Conservation (phyloP, 257 asterid genomes). For the Ligustrum vulgare region DNA sequence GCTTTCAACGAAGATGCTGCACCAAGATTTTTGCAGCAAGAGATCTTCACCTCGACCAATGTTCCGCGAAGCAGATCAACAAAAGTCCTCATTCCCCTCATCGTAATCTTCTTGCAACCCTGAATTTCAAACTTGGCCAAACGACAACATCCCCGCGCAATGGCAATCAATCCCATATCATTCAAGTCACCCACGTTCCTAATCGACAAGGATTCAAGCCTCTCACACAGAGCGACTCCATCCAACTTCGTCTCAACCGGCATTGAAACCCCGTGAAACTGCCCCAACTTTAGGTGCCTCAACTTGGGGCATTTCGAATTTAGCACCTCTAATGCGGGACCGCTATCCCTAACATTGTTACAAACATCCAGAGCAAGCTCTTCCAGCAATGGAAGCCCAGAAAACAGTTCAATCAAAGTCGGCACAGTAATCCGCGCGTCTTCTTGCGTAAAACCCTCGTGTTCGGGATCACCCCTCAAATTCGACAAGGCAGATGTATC, state of each 20-base stretch:
- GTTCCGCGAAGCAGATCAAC: conserved; percentile 56
- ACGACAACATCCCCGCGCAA: conserved; percentile 81
- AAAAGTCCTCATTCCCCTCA: conserved; percentile 80
- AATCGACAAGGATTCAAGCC: conserved; percentile 68
- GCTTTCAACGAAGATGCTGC: conserved; percentile 65
- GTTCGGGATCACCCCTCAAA: conserved; percentile 52
- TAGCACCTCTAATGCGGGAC: conserved; percentile 80
- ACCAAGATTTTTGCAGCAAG: conserved; percentile 77
- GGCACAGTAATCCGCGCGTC: conserved; percentile 58
- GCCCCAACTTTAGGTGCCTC: conserved; percentile 72
- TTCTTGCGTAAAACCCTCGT: conserved; percentile 56
- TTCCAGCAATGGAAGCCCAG: conserved; percentile 69
- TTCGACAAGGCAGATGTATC: conserved; percentile 58
- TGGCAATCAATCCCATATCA: conserved; percentile 91
- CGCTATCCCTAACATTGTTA: conserved; percentile 67
- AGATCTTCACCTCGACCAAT: conserved; percentile 70
- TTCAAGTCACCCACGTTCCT: conserved; percentile 67
- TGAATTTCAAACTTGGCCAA: conserved; percentile 68
- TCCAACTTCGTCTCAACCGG: conserved; percentile 74
- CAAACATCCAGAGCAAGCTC: conserved; percentile 70
- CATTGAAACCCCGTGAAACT: conserved; percentile 73
- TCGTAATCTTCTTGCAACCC: conserved; percentile 73
- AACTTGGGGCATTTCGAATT: conserved; percentile 61
- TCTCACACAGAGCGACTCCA: conserved; percentile 77
- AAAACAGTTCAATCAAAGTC: conserved; percentile 77